Evolutionary conservation across 2,329 filamentous ascomycete genomes (phyloP).

Genomic region (Colletotrichum endophyticum): DNA sequence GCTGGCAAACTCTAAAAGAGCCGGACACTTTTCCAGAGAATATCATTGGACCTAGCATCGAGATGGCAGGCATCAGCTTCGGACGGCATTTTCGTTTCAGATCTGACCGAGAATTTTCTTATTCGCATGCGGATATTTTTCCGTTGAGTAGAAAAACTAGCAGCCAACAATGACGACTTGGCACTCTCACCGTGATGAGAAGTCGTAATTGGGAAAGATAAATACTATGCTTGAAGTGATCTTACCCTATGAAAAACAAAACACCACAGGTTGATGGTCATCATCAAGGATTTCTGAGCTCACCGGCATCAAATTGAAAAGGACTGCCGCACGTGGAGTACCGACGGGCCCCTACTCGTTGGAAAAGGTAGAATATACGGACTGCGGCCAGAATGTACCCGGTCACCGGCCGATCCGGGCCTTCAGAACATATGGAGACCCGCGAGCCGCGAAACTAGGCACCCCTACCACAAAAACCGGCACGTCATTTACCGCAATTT

Average conservation of each 20-base stretch:
- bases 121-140: background rate
- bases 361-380: background rate
- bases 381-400: background rate
- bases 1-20: background rate
- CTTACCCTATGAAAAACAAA: background rate
- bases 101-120: background rate
- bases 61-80: background rate
- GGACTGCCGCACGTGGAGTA: background rate
- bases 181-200: background rate
- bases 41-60: background rate
- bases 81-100: background rate
- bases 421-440: background rate
- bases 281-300: background rate
- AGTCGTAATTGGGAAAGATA: background rate
- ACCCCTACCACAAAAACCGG: background rate
- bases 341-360: background rate
- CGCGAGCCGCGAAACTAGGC: background rate
- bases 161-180: background rate
- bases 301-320: background rate
- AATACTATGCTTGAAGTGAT: background rate
- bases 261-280: background rate
- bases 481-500: background rate
- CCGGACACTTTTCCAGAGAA: background rate
- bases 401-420: background rate
- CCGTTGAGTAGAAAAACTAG: background rate